Conservation (phyloP, 2,329 filamentous ascomycete species). For the Xylariaceae sp. region DNA sequence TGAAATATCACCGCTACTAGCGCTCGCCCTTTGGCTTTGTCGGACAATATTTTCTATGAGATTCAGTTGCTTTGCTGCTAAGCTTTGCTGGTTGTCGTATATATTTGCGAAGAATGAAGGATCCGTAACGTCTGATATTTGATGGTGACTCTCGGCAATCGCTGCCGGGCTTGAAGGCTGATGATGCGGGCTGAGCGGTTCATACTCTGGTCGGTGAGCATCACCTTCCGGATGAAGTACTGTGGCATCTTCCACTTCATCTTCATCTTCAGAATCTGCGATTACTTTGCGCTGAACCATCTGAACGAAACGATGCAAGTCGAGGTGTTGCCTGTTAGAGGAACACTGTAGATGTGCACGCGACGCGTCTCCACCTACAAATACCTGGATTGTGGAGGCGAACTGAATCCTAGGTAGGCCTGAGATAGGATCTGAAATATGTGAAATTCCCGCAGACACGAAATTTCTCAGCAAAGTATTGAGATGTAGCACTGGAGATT, state of each 20-base stretch:
- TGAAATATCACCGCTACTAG: conserved; percentile 41
- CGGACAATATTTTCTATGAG: conserved; percentile 44
- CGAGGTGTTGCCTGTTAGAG: neutral
- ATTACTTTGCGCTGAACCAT: conserved; percentile 42
- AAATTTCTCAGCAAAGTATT: neutral
- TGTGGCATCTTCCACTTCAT: conserved; percentile 30
- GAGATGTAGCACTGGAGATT: too few species aligned
- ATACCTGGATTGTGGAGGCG: neutral
- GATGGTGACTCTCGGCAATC: conserved; percentile 22
- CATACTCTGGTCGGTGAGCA: conserved; percentile 35
- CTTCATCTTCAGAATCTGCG: conserved; percentile 46
- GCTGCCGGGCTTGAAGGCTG: conserved; percentile 28
- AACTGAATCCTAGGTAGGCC: neutral
- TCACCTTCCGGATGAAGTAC: conserved; percentile 27
- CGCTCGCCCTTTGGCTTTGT: conserved; percentile 42
- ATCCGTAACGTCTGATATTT: conserved; percentile 36
- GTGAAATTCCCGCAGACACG: neutral
- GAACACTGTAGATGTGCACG: conserved; percentile 5
- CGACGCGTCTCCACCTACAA: conserved; percentile 27
- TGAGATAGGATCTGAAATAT: neutral
- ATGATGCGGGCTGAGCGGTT: conserved; percentile 39
- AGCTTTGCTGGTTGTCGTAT: conserved; percentile 37
- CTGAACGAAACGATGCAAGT: neutral
- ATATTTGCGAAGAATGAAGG: conserved; percentile 40
- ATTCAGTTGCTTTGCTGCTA: conserved; percentile 38